Percentiles rank a stretch among this genome's conserved stretches.
These are phyloP conservation scores for Xylaria sp. DNA, from an alignment of 495 filamentous ascomycete genomes.

Conservation along the genomic window DNA sequence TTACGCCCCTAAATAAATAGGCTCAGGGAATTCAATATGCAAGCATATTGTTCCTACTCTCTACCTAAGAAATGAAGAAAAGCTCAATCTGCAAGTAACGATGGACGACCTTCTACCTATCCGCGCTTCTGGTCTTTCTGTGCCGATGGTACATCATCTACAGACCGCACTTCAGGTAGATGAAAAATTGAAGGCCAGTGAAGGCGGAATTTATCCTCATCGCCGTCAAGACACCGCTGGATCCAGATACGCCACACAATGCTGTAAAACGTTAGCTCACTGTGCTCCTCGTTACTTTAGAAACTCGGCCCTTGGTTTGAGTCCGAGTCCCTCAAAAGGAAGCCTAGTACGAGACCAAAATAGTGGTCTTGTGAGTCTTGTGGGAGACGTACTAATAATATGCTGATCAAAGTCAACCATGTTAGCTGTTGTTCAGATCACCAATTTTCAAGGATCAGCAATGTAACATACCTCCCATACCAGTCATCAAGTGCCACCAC, in stretches of 20 bases:
- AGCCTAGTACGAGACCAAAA: background rate
- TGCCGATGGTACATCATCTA: slow-evolving; percentile 25
- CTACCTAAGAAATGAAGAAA: background rate
- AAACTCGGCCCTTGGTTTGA: background rate
- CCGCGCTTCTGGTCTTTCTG: slow-evolving; percentile 40
- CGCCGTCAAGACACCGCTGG: slow-evolving; percentile 76
- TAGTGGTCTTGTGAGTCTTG: background rate
- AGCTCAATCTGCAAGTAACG: background rate
- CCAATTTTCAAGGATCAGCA: background rate
- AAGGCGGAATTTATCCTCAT: slow-evolving; percentile 77
- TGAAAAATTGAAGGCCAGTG: slow-evolving; percentile 71
- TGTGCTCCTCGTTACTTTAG: background rate
- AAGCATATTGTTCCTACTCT: background rate
- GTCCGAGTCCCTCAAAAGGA: background rate
- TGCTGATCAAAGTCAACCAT: slow-evolving; percentile 55
- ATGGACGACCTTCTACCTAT: slow-evolving; percentile 28
- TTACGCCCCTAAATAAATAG: too few species aligned
- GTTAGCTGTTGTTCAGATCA: background rate
- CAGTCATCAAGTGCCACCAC: slow-evolving; percentile 81
- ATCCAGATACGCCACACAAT: slow-evolving; percentile 90
- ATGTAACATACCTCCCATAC: slow-evolving; percentile 47
- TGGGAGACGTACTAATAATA: slow-evolving; percentile 28
- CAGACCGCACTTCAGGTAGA: slow-evolving; percentile 66
- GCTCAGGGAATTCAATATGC: background rate
- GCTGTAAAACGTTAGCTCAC: slow-evolving; percentile 75